Evolutionary conservation across 805 yeast species (phyloP), one percentile per base, ranked within the genome.

Genomic region (Cyberlindnera mycetangii): DNA sequence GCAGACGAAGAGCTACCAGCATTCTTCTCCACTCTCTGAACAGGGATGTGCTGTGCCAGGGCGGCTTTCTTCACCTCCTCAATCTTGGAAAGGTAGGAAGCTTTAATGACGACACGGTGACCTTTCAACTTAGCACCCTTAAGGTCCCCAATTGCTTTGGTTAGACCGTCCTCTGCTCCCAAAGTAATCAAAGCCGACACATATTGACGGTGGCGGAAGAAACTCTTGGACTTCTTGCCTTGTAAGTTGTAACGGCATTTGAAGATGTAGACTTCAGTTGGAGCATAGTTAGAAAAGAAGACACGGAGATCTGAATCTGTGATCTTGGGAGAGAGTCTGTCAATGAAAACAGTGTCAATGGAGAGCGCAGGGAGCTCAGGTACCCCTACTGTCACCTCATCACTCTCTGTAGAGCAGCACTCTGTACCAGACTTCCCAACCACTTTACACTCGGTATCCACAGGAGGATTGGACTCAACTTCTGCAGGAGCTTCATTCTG

Each of bases 171-270:
- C 2, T 64, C 71, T n/a, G 68, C 67, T 15, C 69, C 67, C 45
- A 75, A 63, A 38, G 71, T 75, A 40, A 71, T 75, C 65, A 74
- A 72, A 41, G 86, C 88, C 41, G 75, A 72, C 12, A 72, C 71
- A 41, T 62, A 53, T 36, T 62, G 62, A 35, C 66, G 65, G 37
- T 65, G 68, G 19, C 39, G 62, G 48, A 69, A 61, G 41, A 50
- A 42, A 54, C 55, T 32, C 56, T 53, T 43, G 28, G 28, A 25
- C 28, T 25, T 25, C 28, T 25, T 10, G 28, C 12, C 12, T 7
- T 7, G 28, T n/a, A 25, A 48, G 39, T 51, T 54, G 32, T 57
- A 52, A 37, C 64, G 66, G 32, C 68, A 68, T 53, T 69, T 72
- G 55, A 70, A 74, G 34, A 78, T 67, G 58, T 70, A 72, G 32